Evolutionary conservation across 2,329 filamentous ascomycete species (phyloP).

Genomic region (Xylaria sp.): DNA sequence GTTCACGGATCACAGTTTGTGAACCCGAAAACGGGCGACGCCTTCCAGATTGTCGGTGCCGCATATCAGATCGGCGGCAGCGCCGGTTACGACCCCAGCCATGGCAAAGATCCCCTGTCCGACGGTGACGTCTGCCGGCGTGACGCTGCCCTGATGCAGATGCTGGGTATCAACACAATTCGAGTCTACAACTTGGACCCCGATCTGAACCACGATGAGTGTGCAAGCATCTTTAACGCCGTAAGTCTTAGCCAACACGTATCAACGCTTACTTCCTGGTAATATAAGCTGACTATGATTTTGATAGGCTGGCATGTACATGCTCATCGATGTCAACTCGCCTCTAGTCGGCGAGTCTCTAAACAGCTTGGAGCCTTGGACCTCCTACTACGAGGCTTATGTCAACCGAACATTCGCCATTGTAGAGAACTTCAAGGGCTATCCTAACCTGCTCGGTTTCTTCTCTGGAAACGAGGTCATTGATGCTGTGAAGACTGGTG

Average conservation of each 20-base stretch:
- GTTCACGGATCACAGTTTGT: conserved; percentile 69
- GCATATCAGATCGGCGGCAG: conserved; percentile 77
- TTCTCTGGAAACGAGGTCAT: conserved; percentile 86
- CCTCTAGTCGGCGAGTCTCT: conserved; percentile 69
- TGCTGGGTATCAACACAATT: conserved; percentile 73
- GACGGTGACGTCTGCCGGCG: conserved; percentile 68
- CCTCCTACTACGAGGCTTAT: conserved; percentile 69
- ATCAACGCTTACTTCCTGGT: background rate
- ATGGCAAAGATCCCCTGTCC: conserved; percentile 69
- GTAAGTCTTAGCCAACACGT: conserved; percentile 46
- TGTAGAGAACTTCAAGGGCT: conserved; percentile 74
- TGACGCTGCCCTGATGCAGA: conserved; percentile 74
- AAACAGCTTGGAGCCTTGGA: conserved; percentile 65
- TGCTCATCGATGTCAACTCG: conserved; percentile 76
- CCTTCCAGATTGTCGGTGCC: conserved; percentile 74
- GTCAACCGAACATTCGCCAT: conserved; percentile 74
- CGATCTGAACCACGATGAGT: conserved; percentile 73
- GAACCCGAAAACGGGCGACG: conserved; percentile 67
- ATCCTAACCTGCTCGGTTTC: conserved; percentile 76
- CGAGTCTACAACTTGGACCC: conserved; percentile 77
- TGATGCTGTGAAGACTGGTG: conserved; percentile 70
- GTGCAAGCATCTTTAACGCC: conserved; percentile 75
- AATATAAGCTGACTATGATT: conserved; percentile 6
- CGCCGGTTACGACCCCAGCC: conserved; percentile 67
- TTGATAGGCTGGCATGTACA: conserved; percentile 68